phyloP scores from a whole-genome alignment of 768 basidiomycete genomes.

The Termitomyces sp. region DNA sequence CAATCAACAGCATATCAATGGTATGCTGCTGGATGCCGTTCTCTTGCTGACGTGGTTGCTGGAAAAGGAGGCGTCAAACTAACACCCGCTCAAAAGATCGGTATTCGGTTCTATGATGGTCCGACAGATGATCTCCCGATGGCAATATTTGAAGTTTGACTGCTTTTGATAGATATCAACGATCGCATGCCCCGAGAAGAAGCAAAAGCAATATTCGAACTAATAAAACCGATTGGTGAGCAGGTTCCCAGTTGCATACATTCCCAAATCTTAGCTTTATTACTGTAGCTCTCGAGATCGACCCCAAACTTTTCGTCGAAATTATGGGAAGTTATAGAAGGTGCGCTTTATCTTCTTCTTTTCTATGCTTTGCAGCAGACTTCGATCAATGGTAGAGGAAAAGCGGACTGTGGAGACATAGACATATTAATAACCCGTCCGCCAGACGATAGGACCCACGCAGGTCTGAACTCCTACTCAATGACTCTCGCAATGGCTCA shows the following conservation, averaged over 20 bases:
- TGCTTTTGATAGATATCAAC: slow-evolving; percentile 59
- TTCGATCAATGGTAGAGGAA: slow-evolving; percentile 47
- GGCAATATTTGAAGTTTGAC: neutral
- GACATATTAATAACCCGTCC: slow-evolving; percentile 84
- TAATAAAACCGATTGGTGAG: slow-evolving; percentile 67
- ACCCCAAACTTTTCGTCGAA: slow-evolving; percentile 66
- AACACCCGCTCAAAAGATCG: slow-evolving; percentile 57
- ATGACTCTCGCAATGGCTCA: neutral
- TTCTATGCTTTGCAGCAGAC: neutral
- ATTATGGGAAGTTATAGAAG: slow-evolving; percentile 92
- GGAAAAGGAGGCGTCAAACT: slow-evolving; percentile 61
- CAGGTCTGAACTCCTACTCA: slow-evolving; percentile 37
- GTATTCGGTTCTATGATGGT: slow-evolving; percentile 69
- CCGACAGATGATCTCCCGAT: slow-evolving; percentile 6
- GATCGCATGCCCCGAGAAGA: slow-evolving; percentile 81
- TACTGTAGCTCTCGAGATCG: slow-evolving; percentile 58
- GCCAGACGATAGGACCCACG: slow-evolving; percentile 68
- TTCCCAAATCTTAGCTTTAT: neutral
- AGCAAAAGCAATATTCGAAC: slow-evolving; percentile 65
- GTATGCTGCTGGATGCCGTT: slow-evolving; percentile 73
- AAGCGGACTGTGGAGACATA: slow-evolving; percentile 83
- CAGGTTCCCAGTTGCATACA: neutral
- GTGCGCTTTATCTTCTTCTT: slow-evolving; percentile 23
- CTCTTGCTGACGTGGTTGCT: slow-evolving; percentile 64
- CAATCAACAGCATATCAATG: slow-evolving; percentile 63